Conservation (phyloP, 495 filamentous ascomycete species). For the Rusavskia elegans region DNA sequence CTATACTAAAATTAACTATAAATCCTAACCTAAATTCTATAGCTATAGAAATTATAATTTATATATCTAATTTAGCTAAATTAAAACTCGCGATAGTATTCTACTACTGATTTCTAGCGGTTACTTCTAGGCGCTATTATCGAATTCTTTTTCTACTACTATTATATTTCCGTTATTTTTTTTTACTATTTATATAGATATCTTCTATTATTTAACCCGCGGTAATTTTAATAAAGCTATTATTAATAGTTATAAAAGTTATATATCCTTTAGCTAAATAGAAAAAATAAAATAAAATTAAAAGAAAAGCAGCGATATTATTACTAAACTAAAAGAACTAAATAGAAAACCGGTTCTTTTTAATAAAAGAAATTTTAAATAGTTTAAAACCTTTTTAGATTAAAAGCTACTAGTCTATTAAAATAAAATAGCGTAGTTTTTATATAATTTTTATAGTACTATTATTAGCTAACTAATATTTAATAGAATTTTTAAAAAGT, state of each 20-base stretch:
- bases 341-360: not conserved
- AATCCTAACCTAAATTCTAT: too few species aligned
- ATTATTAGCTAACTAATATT: not conserved
- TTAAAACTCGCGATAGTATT: too few species aligned
- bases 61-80: too few species aligned
- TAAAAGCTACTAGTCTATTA: not conserved
- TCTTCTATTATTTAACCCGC: not conserved
- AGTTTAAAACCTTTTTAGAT: not conserved
- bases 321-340: not conserved
- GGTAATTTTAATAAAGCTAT: not conserved
- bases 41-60: too few species aligned
- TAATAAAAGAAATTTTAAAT: not conserved
- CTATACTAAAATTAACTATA: too few species aligned
- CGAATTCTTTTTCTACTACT: too few species aligned
- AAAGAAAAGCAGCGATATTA: not conserved
- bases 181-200: not conserved
- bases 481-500: not conserved
- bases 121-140: too few species aligned
- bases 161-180: not conserved
- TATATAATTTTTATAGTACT: not conserved
- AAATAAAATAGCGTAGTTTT: not conserved
- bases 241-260: not conserved
- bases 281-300: not conserved
- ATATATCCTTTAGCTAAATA: not conserved
- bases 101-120: too few species aligned